Percentiles rank a stretch among this genome's conserved stretches.
phyloP scores from a whole-genome alignment of 1,284 basidiomycete species.

The Ustilago bromivora region DNA sequence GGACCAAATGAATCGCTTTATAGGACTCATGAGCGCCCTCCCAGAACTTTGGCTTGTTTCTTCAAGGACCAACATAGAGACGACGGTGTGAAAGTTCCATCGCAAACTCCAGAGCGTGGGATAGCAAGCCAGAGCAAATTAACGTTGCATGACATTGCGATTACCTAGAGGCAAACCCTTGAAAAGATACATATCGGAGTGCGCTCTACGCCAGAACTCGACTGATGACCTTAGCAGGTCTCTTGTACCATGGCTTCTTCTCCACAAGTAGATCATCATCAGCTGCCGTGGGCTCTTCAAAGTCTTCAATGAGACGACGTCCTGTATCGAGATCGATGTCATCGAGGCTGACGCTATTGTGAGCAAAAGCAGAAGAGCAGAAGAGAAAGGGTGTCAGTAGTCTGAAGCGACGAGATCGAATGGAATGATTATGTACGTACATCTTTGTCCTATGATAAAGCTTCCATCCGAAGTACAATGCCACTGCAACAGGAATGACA shows the following conservation, averaged over 20 bases:
- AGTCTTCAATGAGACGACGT: constrained; percentile 29
- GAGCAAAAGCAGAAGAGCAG: neutral
- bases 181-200: neutral
- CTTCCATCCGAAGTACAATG: constrained; percentile 77
- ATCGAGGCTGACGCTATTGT: constrained; percentile 20
- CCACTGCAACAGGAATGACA: constrained; percentile 80
- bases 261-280: neutral
- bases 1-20: no score
- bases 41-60: no score
- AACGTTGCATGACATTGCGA: no score
- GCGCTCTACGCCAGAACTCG: constrained; percentile 19
- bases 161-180: no score
- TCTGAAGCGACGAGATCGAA: neutral
- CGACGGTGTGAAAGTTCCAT: no score
- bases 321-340: constrained; percentile 44
- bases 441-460: constrained; percentile 71
- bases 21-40: no score
- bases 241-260: constrained; percentile 30
- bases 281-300: neutral
- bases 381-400: neutral
- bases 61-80: no score
- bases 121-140: no score
- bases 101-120: no score
- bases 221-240: constrained; percentile 28
- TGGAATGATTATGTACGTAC: neutral